Conservation (phyloP, 2,329 filamentous ascomycete genomes). For the Sclerotinia nivalis region DNA sequence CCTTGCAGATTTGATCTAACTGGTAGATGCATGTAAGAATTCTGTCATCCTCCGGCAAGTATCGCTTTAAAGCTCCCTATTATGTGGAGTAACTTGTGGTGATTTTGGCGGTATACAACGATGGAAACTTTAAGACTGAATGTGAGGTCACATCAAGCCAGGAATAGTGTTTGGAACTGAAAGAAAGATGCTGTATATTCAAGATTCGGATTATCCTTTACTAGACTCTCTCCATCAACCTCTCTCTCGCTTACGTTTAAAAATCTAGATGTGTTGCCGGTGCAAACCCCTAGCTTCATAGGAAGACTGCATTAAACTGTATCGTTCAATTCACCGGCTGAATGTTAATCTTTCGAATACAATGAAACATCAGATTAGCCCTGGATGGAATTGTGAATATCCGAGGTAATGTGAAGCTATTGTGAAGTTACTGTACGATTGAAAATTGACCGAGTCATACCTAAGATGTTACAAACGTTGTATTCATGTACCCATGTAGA, state of each 20-base stretch:
- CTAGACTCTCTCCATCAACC: too few species aligned
- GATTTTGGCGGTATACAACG: background rate
- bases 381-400: background rate
- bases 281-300: background rate
- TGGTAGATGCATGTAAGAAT: conserved; percentile 12
- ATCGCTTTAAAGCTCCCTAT: conserved; percentile 7
- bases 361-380: background rate
- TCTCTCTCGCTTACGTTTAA: too few species aligned
- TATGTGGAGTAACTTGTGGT: background rate
- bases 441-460: background rate
- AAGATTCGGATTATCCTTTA: background rate
- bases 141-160: background rate
- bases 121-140: background rate
- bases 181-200: background rate
- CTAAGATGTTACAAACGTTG: conserved; percentile 4
- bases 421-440: background rate
- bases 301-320: background rate
- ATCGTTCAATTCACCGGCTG: background rate
- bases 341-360: background rate
- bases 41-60: conserved; percentile 12
- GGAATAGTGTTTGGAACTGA: background rate
- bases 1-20: conserved; percentile 6
- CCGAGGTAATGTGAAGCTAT: background rate
- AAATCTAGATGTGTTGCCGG: background rate
- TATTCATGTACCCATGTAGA: background rate